Evolutionary conservation across 2,329 filamentous ascomycete genomes (phyloP).

Genomic region (Alternaria gaisen): DNA sequence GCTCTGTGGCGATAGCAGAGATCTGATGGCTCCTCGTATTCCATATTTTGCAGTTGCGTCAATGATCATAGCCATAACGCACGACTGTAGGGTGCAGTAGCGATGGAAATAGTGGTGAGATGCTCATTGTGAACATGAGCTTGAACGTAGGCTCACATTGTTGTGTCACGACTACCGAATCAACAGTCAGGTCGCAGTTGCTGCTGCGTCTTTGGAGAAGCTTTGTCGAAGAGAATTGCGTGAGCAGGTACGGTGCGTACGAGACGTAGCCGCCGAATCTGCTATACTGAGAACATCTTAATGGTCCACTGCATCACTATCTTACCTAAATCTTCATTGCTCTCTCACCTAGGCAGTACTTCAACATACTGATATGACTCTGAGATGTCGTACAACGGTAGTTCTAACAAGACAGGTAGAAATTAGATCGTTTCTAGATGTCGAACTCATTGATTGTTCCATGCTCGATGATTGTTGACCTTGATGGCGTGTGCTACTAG

Average conservation of each 20-base stretch:
- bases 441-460: too few relatives aligned
- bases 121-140: neutral
- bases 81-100: neutral
- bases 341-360: neutral
- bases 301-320: neutral
- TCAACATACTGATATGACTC: neutral
- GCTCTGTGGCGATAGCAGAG: neutral
- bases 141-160: neutral
- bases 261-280: neutral
- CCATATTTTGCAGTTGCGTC: conserved; percentile 3
- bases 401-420: neutral
- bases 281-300: too few relatives aligned
- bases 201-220: neutral
- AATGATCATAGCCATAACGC: neutral
- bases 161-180: neutral
- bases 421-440: neutral
- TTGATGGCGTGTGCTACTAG: neutral
- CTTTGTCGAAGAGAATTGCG: neutral
- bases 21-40: conserved; percentile 1
- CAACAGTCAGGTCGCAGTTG: neutral
- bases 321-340: neutral
- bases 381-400: neutral
- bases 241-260: neutral
- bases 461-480: neutral
- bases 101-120: neutral